Conservation (phyloP, 2,329 filamentous ascomycete species). For the Chaetomium sp. region DNA sequence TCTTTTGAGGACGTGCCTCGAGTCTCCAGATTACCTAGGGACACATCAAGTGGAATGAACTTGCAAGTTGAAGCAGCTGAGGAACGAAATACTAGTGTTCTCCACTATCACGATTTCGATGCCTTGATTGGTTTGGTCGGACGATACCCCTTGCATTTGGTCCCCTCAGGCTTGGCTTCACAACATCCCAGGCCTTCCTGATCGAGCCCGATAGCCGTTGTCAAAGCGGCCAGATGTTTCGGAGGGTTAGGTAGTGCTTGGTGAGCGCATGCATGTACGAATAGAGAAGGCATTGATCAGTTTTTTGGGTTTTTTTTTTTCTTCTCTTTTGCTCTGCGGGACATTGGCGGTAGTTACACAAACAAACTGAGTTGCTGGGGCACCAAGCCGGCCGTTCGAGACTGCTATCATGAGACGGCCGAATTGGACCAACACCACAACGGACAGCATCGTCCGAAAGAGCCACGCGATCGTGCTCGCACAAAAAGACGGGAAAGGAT, state of each 20-base stretch:
- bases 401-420: background rate
- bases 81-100: background rate
- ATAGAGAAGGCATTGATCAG: background rate
- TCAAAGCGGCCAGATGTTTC: background rate
- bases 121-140: background rate
- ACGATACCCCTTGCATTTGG: background rate
- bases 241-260: background rate
- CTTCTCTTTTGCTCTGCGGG: background rate
- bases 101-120: background rate
- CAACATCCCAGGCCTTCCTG: background rate
- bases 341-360: background rate
- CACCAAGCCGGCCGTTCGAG: background rate
- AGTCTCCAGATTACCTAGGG: background rate
- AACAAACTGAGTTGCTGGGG: background rate
- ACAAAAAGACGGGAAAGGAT: background rate
- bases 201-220: background rate
- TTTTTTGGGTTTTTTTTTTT: too few relatives aligned
- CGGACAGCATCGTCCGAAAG: background rate
- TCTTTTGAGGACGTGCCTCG: background rate
- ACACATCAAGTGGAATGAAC: background rate
- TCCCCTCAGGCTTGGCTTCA: background rate
- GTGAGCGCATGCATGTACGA: background rate
- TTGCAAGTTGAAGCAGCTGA: background rate
- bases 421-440: too few relatives aligned
- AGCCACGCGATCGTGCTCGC: background rate